Conservation (phyloP, 768 basidiomycete genomes). For the Kwoniella sp. region DNA sequence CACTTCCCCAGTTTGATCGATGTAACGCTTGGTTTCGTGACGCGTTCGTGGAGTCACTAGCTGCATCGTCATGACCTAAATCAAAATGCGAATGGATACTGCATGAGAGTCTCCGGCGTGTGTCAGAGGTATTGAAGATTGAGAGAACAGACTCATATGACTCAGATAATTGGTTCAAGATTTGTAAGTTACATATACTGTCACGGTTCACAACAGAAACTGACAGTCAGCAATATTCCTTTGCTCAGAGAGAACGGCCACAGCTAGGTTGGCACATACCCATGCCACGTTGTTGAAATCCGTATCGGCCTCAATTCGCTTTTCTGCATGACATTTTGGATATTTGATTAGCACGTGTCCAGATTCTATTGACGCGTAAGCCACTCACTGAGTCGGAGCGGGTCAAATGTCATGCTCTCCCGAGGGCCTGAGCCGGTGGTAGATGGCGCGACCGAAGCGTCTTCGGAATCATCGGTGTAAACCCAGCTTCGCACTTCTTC, state of each 20-base stretch:
- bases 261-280: too few species aligned
- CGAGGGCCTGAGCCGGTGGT: slow-evolving; percentile 9
- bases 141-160: too few species aligned
- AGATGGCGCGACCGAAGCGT: slow-evolving; percentile 16
- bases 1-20: not conserved
- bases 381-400: slow-evolving; percentile 26
- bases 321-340: too few species aligned
- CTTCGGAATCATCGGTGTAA: slow-evolving; percentile 24
- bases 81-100: too few species aligned
- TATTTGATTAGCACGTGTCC: not conserved
- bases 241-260: not conserved
- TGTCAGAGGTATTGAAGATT: too few species aligned
- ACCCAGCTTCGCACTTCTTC: slow-evolving; percentile 21
- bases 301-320: slow-evolving; percentile 30
- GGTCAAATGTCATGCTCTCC: slow-evolving; percentile 29
- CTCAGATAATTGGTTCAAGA: too few species aligned
- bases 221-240: not conserved
- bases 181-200: too few species aligned
- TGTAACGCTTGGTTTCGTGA: not conserved
- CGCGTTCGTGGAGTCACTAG: not conserved
- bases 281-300: slow-evolving; percentile 35
- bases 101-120: too few species aligned
- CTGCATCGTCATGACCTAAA: slow-evolving; percentile 1
- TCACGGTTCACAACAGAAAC: too few species aligned
- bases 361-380: not conserved